Evolutionary conservation across 805 yeast genomes (phyloP).

Genomic region (Blastobotrys robertii): DNA sequence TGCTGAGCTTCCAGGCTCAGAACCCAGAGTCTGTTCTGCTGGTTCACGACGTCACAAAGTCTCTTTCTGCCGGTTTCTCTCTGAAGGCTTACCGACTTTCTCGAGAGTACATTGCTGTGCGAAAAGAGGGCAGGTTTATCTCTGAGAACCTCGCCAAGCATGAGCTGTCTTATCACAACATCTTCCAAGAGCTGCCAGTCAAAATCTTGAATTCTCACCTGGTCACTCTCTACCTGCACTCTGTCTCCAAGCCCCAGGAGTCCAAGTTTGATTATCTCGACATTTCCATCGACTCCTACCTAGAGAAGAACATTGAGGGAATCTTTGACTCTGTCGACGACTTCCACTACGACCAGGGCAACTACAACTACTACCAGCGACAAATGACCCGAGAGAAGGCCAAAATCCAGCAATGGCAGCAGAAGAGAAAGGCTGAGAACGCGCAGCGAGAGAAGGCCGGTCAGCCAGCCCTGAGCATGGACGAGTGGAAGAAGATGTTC

Average conservation of each 20-base stretch:
- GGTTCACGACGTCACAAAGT: conserved; percentile 58
- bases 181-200: conserved; percentile 65
- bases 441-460: conserved; percentile 48
- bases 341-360: conserved; percentile 67
- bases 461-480: conserved; percentile 36
- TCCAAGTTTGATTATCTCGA: conserved; percentile 31
- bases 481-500: conserved; percentile 59
- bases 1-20: conserved; percentile 53
- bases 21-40: conserved; percentile 46
- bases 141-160: conserved; percentile 51
- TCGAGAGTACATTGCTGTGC: conserved; percentile 45
- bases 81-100: conserved; percentile 64
- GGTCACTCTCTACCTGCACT: conserved; percentile 43
- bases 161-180: conserved; percentile 52
- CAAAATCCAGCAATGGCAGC: conserved; percentile 68
- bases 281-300: conserved; percentile 33
- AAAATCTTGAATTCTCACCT: conserved; percentile 59
- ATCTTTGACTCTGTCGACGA: conserved; percentile 63
- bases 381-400: conserved; percentile 58
- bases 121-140: conserved; percentile 47
- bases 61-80: conserved; percentile 48
- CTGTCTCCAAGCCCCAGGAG: conserved; percentile 8
- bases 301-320: conserved; percentile 44
- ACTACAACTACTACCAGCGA: conserved; percentile 75
- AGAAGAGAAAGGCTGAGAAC: conserved; percentile 57